Base-by-base conservation (phyloP, 2,329 filamentous ascomycete species). In the Juglanconis oblonga region DNA sequence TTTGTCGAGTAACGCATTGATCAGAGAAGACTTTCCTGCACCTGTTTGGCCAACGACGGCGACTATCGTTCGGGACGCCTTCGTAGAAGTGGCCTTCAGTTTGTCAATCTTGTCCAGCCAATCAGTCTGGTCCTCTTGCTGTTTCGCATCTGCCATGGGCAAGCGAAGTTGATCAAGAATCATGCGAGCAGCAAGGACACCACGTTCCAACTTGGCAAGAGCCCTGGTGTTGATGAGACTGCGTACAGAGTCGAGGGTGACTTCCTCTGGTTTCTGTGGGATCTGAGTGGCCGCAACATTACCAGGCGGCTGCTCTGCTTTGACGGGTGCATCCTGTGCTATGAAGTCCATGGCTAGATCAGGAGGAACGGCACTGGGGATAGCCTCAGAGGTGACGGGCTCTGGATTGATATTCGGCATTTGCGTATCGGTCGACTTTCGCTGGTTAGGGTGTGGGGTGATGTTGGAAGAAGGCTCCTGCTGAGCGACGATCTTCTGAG, bases 1-100 rank as follows among this genome's bases (percentile, higher is more conserved):
- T 65, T 88, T 82, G 38, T 87, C 83, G 0, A 88, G 73, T 35
- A 88, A 67, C 0, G 85, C 85, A 65, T 88, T 88, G 69, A 89
- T 86, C 0, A 87, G 73, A 2, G 81, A 85, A 17, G 79, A 83
- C 66, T 89, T 89, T 0, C 86, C 86, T 1, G 82, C 80, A 0
- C 85, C 85, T 0, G 86, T 88, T 59, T 80, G 83, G 1, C 85
- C 86, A 3, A 86, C 79, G 1, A 88, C 80, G 5, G 84, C 85
- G 17, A 88, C 75, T 0, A 87, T 74, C 1, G 77, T 78, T 32
- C 69, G 72, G 3, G 10, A 32, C 2, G 66, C 67, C 24, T 70
- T 71, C 5, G 67, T 67, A 3, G 74, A 72, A 54, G 76, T 73
- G 3, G 74, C 69, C 32, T 73, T 68, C 0, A 82, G 67, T 3